Evolutionary conservation across 164 flowering plant species (phyloP).

Genomic region (Euptelea pleiosperma): DNA sequence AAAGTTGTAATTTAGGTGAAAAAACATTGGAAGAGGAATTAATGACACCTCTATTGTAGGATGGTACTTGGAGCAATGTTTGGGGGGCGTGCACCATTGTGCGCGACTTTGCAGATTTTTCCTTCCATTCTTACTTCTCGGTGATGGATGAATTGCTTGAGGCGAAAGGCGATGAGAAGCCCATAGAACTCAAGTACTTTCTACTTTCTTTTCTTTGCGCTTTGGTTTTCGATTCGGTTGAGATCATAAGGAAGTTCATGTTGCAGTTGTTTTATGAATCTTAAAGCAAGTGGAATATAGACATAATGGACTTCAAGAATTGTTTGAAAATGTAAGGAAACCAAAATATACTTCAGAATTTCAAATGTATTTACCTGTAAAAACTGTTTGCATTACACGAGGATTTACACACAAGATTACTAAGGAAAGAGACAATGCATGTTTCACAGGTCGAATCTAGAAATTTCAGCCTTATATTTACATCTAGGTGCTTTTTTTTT

Average conservation of each 20-base stretch:
- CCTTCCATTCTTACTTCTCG: constrained; percentile 26
- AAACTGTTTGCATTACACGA: neutral
- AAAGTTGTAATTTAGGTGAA: too few species aligned
- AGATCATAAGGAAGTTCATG: neutral
- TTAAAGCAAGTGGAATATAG: too few species aligned
- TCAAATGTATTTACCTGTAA: too few species aligned
- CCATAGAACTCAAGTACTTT: constrained; percentile 30
- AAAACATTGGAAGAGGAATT: too few species aligned
- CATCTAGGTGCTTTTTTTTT: too few species aligned
- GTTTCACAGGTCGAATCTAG: too few species aligned
- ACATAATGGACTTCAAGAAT: too few species aligned
- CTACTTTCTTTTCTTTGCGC: neutral
- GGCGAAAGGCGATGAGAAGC: constrained; percentile 10
- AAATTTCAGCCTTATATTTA: too few species aligned
- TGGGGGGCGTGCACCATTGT: constrained; percentile 23
- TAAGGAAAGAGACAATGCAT: too few species aligned
- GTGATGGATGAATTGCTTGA: constrained; percentile 29
- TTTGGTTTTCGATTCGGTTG: neutral
- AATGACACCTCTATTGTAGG: constrained; percentile 13
- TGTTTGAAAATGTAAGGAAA: too few species aligned
- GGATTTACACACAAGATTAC: neutral
- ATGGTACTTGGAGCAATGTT: constrained; percentile 26
- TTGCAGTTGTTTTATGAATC: neutral
- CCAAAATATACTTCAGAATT: too few species aligned
- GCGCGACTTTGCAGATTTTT: constrained; percentile 27